A percentile compares a stretch with the other conserved stretches of the same genome.
Evolutionary conservation across 805 yeast species (phyloP).

Genomic region (Komagataella kurtzmanii): DNA sequence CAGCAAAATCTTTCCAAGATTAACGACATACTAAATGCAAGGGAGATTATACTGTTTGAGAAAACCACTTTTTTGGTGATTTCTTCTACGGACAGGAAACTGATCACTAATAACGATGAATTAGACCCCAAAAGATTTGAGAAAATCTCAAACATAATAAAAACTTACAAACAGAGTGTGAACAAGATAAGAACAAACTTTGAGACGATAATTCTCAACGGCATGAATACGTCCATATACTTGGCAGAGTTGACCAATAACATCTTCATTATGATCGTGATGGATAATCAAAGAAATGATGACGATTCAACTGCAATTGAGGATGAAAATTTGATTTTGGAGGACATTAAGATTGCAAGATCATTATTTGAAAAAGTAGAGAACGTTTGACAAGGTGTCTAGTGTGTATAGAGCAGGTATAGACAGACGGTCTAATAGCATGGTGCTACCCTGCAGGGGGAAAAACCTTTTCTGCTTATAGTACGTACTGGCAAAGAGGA

Average conservation of each 20-base stretch:
- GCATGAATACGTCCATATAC: conserved; percentile 20
- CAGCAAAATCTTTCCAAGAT: conserved; percentile 65
- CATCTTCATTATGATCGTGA: conserved; percentile 23
- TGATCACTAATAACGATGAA: conserved; percentile 5
- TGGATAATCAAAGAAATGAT: conserved; percentile 13
- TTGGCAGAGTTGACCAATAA: conserved; percentile 20
- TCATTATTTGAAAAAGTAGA: conserved; percentile 18
- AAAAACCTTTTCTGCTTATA: neutral
- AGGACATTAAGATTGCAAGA: conserved; percentile 21
- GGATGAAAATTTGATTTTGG: conserved; percentile 19
- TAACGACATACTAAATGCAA: conserved; percentile 65
- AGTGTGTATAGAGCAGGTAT: neutral
- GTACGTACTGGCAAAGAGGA: no score
- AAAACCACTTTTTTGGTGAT: conserved; percentile 83
- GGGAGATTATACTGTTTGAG: conserved; percentile 85
- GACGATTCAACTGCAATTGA: conserved; percentile 10
- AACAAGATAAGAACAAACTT: conserved; percentile 79
- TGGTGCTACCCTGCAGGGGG: neutral
- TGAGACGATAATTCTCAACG: conserved; percentile 61
- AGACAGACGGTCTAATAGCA: neutral
- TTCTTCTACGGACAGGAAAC: conserved; percentile 33
- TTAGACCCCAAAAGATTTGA: conserved; percentile 91
- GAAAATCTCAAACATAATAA: conserved; percentile 85
- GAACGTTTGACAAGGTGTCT: neutral
- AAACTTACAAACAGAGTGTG: conserved; percentile 87